These are phyloP conservation scores for Penicillium glabrum DNA, from an alignment of 2,329 filamentous ascomycete genomes.

Conservation along the genomic window DNA sequence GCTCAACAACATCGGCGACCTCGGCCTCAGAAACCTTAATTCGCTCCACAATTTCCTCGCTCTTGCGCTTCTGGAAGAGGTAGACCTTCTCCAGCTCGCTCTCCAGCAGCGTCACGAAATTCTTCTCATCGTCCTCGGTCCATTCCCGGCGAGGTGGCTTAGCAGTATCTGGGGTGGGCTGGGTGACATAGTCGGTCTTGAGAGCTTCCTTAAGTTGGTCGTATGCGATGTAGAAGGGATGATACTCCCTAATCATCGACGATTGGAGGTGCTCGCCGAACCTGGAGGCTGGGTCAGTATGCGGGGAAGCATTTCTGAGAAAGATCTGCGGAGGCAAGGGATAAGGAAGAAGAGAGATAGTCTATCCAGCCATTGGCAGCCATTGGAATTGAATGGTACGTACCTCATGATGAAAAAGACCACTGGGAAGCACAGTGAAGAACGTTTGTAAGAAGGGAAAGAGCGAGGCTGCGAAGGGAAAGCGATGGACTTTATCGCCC, in stretches of 20 bases:
- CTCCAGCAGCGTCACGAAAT: constrained; percentile 84
- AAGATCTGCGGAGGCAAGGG: neutral
- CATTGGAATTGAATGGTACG: neutral
- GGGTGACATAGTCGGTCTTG: constrained; percentile 66
- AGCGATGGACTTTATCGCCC: constrained; percentile 11
- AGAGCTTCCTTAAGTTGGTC: constrained; percentile 87
- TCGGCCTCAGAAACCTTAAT: constrained; percentile 87
- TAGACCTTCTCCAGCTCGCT: constrained; percentile 95
- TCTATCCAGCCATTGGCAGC: neutral
- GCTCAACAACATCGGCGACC: constrained; percentile 80
- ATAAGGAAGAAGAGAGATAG: neutral
- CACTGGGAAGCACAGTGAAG: neutral
- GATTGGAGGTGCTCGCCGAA: constrained; percentile 97
- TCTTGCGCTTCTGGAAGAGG: constrained; percentile 95
- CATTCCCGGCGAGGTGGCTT: constrained; percentile 64
- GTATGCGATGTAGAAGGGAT: constrained; percentile 98
- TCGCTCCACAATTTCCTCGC: constrained; percentile 87
- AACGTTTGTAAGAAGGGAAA: constrained; percentile 4
- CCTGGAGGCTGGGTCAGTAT: constrained; percentile 42
- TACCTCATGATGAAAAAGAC: constrained; percentile 20
- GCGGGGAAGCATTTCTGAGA: constrained; percentile 7
- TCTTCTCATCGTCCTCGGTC: constrained; percentile 88
- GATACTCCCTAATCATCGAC: constrained; percentile 94
- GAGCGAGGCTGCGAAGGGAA: neutral
- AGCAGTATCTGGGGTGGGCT: constrained; percentile 47